Percentiles rank a stretch among this genome's conserved stretches.
Conservation (phyloP, 345 rosid species). For the Salix udensis region DNA sequence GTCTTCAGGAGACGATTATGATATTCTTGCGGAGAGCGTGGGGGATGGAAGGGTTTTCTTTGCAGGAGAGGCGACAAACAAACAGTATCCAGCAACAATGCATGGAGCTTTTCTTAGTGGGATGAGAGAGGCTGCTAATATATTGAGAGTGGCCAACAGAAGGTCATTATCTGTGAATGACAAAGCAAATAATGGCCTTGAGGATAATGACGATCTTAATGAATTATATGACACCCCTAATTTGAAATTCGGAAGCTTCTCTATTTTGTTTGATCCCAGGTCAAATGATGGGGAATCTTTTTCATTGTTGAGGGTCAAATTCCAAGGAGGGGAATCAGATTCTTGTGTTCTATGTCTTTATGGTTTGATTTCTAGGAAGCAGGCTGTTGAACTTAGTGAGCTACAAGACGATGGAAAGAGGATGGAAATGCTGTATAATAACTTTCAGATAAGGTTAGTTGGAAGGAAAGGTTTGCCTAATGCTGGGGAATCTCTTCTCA, state of each 20-base stretch:
- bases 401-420: conserved; percentile 47
- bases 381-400: conserved; percentile 47
- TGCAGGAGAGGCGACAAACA: conserved; percentile 96
- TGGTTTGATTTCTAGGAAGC: conserved; percentile 51
- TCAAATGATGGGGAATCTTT: conserved; percentile 45
- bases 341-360: conserved; percentile 35
- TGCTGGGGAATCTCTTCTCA: conserved; percentile 50
- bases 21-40: conserved; percentile 80
- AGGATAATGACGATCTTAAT: conserved; percentile 31
- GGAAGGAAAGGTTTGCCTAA: conserved; percentile 46
- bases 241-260: conserved; percentile 46
- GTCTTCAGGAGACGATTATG: conserved; percentile 96
- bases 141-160: conserved; percentile 66
- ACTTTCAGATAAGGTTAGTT: conserved; percentile 37
- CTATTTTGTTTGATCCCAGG: conserved; percentile 52
- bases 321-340: conserved; percentile 29
- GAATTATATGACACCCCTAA: conserved; percentile 53
- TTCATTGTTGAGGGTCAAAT: conserved; percentile 48
- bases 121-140: conserved; percentile 95
- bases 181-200: conserved; percentile 25
- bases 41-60: conserved; percentile 95
- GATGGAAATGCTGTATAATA: conserved; percentile 33
- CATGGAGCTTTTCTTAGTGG: conserved; percentile 96
- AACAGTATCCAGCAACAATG: conserved; percentile 96
- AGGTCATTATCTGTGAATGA: conserved; percentile 34